phyloP scores from a whole-genome alignment of 2,329 filamentous ascomycete genomes.

The Aspergillus thermomutatus region DNA sequence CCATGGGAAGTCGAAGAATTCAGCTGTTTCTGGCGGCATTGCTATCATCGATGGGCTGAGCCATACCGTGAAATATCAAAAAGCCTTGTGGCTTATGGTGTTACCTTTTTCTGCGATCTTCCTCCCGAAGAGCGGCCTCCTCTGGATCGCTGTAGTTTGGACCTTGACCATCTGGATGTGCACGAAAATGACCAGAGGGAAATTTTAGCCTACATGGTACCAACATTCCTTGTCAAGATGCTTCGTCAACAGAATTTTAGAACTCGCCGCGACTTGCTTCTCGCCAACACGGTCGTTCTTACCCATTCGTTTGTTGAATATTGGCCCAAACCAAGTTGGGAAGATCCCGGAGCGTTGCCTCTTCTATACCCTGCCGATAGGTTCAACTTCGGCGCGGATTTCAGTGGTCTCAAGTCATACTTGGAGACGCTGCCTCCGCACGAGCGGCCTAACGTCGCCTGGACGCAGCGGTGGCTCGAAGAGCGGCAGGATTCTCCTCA shows the following conservation, averaged over 20 bases:
- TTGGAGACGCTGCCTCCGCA: slow-evolving; percentile 3
- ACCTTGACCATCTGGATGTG: background rate
- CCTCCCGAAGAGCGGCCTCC: slow-evolving; percentile 4
- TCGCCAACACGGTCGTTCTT: background rate
- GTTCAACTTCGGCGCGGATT: slow-evolving; percentile 5
- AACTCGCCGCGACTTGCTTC: slow-evolving; percentile 11
- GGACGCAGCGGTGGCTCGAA: slow-evolving; percentile 2
- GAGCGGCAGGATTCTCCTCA: background rate
- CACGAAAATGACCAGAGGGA: background rate
- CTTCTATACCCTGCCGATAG: slow-evolving; percentile 14
- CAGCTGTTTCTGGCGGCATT: slow-evolving; percentile 12
- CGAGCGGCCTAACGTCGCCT: slow-evolving; percentile 12
- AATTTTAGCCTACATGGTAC: slow-evolving; percentile 9
- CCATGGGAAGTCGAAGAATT: slow-evolving; percentile 23
- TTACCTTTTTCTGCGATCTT: slow-evolving; percentile 1
- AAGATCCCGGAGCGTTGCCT: background rate
- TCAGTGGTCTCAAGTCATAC: background rate
- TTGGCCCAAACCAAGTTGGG: background rate
- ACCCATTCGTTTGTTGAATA: background rate
- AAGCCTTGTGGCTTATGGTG: background rate
- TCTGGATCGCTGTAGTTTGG: background rate
- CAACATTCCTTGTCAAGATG: slow-evolving; percentile 13
- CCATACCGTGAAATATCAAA: slow-evolving; percentile 5
- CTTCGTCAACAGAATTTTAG: slow-evolving; percentile 3
- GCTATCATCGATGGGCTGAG: background rate